phyloP scores from a whole-genome alignment of 495 filamentous ascomycete species.

The Aspergillus homomorphus region DNA sequence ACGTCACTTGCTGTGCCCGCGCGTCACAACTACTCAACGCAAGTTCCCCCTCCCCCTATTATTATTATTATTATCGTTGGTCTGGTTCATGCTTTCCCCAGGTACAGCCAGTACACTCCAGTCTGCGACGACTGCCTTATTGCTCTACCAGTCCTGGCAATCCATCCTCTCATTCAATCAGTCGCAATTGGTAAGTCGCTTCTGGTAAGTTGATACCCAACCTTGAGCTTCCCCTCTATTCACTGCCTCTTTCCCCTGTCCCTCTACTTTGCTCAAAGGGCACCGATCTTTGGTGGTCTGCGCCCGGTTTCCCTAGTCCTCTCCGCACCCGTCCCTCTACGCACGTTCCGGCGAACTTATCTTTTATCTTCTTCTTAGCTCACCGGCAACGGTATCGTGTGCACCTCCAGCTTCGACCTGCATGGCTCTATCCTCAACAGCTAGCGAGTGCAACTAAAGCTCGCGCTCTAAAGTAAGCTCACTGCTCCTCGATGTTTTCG shows the following conservation, averaged over 20 bases:
- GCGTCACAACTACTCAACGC: conserved; percentile 25
- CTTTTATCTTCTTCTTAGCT: conserved; percentile 8
- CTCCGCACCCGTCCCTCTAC: background rate
- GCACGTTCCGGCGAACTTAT: background rate
- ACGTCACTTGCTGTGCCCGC: conserved; percentile 27
- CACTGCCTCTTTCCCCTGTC: conserved; percentile 4
- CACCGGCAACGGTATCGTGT: conserved; percentile 32
- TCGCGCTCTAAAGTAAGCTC: conserved; percentile 13
- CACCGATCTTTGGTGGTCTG: conserved; percentile 3
- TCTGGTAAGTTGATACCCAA: conserved; percentile 35
- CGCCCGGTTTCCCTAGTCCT: background rate
- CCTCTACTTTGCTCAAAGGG: background rate
- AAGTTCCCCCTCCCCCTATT: conserved; percentile 7
- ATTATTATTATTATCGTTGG: conserved; percentile 1
- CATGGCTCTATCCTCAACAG: conserved; percentile 30
- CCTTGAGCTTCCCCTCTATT: conserved; percentile 13
- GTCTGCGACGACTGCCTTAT: background rate
- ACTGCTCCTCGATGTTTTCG: background rate
- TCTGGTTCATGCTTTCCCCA: background rate
- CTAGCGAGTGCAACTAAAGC: conserved; percentile 23
- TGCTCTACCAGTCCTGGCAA: background rate
- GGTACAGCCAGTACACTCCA: background rate
- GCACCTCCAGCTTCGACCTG: conserved; percentile 26
- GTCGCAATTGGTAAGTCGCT: conserved; percentile 21
- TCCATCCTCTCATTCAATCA: background rate